These are phyloP conservation scores for Rhodotorula toruloides DNA, from an alignment of 768 basidiomycete genomes.

Conservation along the genomic window DNA sequence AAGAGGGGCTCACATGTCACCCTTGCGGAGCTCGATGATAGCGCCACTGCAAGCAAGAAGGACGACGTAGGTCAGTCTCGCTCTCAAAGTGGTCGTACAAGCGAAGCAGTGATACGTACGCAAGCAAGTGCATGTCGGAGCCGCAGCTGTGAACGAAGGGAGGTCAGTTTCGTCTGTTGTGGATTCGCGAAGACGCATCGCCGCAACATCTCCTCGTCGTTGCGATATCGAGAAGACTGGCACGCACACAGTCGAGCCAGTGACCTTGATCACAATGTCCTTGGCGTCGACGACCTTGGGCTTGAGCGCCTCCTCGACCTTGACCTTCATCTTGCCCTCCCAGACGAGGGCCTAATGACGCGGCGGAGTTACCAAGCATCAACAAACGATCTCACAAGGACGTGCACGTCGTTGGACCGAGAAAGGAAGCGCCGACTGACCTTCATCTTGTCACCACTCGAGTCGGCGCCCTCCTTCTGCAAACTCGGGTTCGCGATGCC, in stretches of 20 bases:
- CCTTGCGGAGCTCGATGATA: constrained; percentile 63
- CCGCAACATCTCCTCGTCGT: constrained; percentile 52
- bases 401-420: no score
- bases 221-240: no score
- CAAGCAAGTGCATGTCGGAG: background rate
- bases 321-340: constrained; percentile 21
- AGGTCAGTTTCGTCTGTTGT: background rate
- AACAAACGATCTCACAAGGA: no score
- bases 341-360: constrained; percentile 27
- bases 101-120: background rate
- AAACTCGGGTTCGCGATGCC: constrained; percentile 14
- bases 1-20: constrained; percentile 48
- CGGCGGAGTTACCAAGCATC: no score
- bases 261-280: constrained; percentile 69
- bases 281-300: constrained; percentile 61
- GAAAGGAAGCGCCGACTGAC: background rate
- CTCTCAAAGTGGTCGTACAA: background rate
- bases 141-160: background rate
- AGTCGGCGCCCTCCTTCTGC: constrained; percentile 10
- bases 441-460: constrained; percentile 32
- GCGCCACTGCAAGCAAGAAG: constrained; percentile 53
- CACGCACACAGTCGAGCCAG: constrained; percentile 62
- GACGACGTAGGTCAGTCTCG: background rate
- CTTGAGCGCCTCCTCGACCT: constrained; percentile 27
- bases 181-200: background rate